Percentiles rank a stretch among this genome's conserved stretches.
phyloP scores from a whole-genome alignment of 139 green algal species.

The Edaphochlamys debaryana region DNA sequence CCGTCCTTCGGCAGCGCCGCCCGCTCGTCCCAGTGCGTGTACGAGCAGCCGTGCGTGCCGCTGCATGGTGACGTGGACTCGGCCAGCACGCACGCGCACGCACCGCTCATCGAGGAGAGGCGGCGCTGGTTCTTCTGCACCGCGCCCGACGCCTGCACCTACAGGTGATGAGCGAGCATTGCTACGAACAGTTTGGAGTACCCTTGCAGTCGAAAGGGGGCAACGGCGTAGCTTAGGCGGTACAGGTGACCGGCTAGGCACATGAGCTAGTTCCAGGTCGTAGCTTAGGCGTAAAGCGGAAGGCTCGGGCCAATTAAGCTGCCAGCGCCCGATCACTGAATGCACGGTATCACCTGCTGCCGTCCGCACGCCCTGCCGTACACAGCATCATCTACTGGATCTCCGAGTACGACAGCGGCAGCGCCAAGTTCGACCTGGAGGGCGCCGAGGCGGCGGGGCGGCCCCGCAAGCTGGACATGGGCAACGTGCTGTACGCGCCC shows the following conservation, averaged over 20 bases:
- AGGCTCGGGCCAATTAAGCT: too few species aligned
- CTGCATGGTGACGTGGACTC: conserved; percentile 28
- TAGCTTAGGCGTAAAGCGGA: too few species aligned
- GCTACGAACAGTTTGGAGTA: too few species aligned
- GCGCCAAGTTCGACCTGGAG: conserved; percentile 25
- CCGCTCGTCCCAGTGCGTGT: neutral
- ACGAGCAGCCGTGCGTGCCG: conserved; percentile 18
- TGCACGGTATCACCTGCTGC: too few species aligned
- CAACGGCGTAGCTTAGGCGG: too few species aligned
- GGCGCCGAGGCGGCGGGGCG: conserved; percentile 40
- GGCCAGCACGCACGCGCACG: conserved; percentile 5
- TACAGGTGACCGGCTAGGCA: too few species aligned
- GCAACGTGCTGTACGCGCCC: conserved; percentile 65
- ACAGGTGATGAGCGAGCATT: neutral
- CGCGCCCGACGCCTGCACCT: conserved; percentile 61
- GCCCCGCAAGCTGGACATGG: conserved; percentile 65
- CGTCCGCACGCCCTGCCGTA: too few species aligned
- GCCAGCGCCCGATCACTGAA: too few species aligned
- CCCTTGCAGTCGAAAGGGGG: too few species aligned
- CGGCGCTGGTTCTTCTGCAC: conserved; percentile 52
- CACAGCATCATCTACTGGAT: conserved; percentile 58
- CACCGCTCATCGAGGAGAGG: neutral
- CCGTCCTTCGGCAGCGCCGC: neutral
- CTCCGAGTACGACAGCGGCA: conserved; percentile 33
- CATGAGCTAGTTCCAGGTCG: too few species aligned